Percentiles rank a stretch among this genome's conserved stretches.
phyloP scores from a whole-genome alignment of 805 yeast species.

The Wickerhamomyces silvicola region DNA sequence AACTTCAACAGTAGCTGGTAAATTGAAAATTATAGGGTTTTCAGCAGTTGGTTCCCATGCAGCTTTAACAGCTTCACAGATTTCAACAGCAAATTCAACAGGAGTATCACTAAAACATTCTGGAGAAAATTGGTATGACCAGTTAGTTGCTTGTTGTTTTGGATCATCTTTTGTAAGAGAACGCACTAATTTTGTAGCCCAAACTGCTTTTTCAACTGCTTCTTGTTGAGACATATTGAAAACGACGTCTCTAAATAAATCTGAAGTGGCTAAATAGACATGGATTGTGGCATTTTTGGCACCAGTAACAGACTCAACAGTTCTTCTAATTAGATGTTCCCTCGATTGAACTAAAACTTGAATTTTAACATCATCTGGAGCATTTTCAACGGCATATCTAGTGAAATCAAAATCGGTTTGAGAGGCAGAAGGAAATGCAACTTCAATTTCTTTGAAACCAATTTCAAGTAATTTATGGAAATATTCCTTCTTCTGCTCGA shows the following conservation, averaged over 20 bases:
- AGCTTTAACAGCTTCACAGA: conserved; percentile 72
- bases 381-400: conserved; percentile 69
- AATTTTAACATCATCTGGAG: conserved; percentile 68
- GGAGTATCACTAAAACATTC: conserved; percentile 75
- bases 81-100: conserved; percentile 63
- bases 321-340: conserved; percentile 65
- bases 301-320: conserved; percentile 67
- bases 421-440: conserved; percentile 74
- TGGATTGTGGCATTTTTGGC: conserved; percentile 70
- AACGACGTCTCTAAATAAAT: conserved; percentile 67
- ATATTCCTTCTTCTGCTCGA: conserved; percentile 66
- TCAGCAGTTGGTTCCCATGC: conserved; percentile 78
- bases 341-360: conserved; percentile 76
- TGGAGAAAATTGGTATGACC: conserved; percentile 74
- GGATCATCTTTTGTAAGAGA: conserved; percentile 75
- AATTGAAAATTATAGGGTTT: conserved; percentile 67
- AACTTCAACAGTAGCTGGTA: conserved; percentile 79
- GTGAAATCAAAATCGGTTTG: conserved; percentile 82
- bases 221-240: conserved; percentile 67
- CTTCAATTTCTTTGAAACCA: conserved; percentile 79
- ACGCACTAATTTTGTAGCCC: conserved; percentile 61
- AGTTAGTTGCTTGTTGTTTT: conserved; percentile 49
- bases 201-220: conserved; percentile 62
- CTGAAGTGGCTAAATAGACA: conserved; percentile 71
- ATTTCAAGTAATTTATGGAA: conserved; percentile 65